phyloP scores from a whole-genome alignment of 441 rosid species.

The Mallotus repandus region DNA sequence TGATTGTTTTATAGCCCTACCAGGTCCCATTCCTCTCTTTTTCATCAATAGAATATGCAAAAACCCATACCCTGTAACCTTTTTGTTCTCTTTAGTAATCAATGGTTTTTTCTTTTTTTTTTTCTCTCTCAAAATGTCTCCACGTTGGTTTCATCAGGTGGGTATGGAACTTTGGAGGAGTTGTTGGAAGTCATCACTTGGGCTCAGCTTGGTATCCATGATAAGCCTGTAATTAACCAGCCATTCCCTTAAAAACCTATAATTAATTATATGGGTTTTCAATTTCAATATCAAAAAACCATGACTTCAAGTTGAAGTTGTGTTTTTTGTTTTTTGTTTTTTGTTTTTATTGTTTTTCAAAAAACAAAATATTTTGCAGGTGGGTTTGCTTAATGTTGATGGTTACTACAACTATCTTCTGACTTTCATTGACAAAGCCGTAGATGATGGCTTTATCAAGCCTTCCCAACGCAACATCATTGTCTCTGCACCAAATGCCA shows the following conservation, averaged over 20 bases:
- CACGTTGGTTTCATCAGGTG: conserved; percentile 48
- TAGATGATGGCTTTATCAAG: conserved; percentile 89
- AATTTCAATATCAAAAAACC: too few relatives aligned
- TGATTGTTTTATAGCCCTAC: conserved; percentile 92
- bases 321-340: too few relatives aligned
- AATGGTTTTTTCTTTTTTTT: background rate
- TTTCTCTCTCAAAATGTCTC: background rate
- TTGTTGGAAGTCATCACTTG: conserved; percentile 82
- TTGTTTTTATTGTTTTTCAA: too few relatives aligned
- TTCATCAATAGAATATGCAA: background rate
- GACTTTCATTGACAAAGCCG: conserved; percentile 91
- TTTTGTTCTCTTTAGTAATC: background rate
- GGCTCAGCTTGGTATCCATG: conserved; percentile 97
- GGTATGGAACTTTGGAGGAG: conserved; percentile 94
- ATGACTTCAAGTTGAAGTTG: too few relatives aligned
- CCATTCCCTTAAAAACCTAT: too few relatives aligned
- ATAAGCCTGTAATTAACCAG: conserved; percentile 68
- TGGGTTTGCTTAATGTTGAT: conserved; percentile 91
- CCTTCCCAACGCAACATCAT: conserved; percentile 86
- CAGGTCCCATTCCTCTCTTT: conserved; percentile 52
- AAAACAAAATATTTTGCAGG: conserved; percentile 38
- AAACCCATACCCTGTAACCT: background rate
- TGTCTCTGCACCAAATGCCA: conserved; percentile 88
- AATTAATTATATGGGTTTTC: too few relatives aligned
- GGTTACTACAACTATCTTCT: conserved; percentile 85